A percentile compares a stretch with the other conserved stretches of the same genome.
Conservation (phyloP, 306 rosid genomes). For the Gleditsia sinensis region DNA sequence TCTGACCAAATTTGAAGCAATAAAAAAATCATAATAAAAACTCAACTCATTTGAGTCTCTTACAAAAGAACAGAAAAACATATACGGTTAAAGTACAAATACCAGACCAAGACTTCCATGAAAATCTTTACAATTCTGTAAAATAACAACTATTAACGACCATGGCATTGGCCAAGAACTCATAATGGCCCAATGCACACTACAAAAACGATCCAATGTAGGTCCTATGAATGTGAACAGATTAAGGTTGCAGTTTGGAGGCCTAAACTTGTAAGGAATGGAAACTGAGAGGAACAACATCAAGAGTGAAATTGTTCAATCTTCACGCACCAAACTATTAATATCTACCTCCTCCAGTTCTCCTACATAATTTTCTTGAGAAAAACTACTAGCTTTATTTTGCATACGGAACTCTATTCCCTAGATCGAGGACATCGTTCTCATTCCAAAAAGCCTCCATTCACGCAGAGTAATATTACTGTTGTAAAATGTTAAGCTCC, state of each 20-base stretch:
- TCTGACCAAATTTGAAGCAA: neutral
- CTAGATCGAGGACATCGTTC: slow-evolving; percentile 10
- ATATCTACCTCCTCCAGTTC: neutral
- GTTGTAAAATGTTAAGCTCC: neutral
- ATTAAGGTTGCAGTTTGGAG: neutral
- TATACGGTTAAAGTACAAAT: neutral
- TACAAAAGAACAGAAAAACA: neutral
- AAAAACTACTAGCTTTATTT: neutral
- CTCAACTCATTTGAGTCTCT: neutral
- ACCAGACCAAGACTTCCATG: neutral
- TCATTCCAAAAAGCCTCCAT: neutral
- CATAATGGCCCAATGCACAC: neutral
- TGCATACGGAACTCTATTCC: slow-evolving; percentile 18
- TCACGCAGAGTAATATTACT: neutral
- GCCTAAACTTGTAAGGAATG: neutral
- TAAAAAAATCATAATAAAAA: neutral
- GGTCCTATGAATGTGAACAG: neutral
- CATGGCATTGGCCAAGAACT: neutral
- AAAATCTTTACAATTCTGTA: neutral
- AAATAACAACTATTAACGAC: neutral
- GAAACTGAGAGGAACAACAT: neutral
- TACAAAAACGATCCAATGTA: neutral
- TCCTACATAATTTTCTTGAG: slow-evolving; percentile 11
- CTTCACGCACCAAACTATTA: neutral
- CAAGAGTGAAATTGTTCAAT: neutral